Percentiles rank a stretch among this genome's conserved stretches.
phyloP scores from a whole-genome alignment of 2,329 filamentous ascomycete species.

The Stemphylium vesicarium region DNA sequence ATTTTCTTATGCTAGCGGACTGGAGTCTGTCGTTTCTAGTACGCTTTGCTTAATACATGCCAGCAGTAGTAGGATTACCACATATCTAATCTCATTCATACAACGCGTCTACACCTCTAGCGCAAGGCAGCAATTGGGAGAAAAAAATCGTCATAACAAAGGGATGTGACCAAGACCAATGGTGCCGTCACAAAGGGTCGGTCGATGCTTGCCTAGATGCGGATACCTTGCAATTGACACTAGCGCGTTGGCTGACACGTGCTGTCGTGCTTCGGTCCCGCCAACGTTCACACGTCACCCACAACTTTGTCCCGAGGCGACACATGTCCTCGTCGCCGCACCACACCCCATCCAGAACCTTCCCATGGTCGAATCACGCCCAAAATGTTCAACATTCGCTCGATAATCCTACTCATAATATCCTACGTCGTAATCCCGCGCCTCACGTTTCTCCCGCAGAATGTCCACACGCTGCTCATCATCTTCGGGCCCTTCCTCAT shows the following conservation, averaged over 20 bases:
- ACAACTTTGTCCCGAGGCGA: slow-evolving; percentile 11
- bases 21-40: not conserved
- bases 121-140: no score
- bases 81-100: not conserved
- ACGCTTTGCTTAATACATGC: not conserved
- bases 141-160: no score
- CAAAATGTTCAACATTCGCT: slow-evolving; percentile 44
- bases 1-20: not conserved
- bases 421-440: slow-evolving; percentile 47
- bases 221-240: not conserved
- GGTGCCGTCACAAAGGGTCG: no score
- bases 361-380: slow-evolving; percentile 14
- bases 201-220: not conserved
- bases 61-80: not conserved
- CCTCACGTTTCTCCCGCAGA: slow-evolving; percentile 45
- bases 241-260: slow-evolving; percentile 15
- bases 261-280: slow-evolving; percentile 15
- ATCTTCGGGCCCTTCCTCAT: slow-evolving; percentile 74
- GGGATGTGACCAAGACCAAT: no score
- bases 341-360: not conserved
- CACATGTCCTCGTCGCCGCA: slow-evolving; percentile 16
- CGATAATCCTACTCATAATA: slow-evolving; percentile 38
- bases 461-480: slow-evolving; percentile 50
- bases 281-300: slow-evolving; percentile 14
- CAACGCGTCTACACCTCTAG: not conserved